Evolutionary conservation across 2,329 filamentous ascomycete species (phyloP).

Genomic region (Fusarium decemcellulare): DNA sequence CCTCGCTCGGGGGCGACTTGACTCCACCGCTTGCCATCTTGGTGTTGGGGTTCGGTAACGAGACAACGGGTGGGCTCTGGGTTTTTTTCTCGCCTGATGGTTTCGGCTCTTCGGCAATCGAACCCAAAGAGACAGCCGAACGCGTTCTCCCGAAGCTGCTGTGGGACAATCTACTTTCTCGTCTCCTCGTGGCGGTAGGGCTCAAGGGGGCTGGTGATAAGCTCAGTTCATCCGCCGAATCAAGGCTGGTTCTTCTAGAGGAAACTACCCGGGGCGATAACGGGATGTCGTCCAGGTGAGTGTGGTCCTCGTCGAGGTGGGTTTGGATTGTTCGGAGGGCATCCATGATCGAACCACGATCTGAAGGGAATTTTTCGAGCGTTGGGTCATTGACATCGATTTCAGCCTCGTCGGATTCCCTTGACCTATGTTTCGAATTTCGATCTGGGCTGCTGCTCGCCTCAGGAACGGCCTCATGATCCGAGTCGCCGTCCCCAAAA

Average conservation of each 20-base stretch:
- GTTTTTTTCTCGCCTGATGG: conserved; percentile 22
- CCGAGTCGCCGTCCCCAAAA: conserved; percentile 50
- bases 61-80: conserved; percentile 34
- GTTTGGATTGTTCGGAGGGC: conserved; percentile 63
- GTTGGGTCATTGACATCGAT: conserved; percentile 63
- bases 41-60: conserved; percentile 42
- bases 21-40: conserved; percentile 32
- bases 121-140: conserved; percentile 59
- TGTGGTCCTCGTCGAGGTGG: conserved; percentile 57
- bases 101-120: conserved; percentile 62
- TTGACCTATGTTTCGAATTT: conserved; percentile 30
- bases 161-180: conserved; percentile 51
- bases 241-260: conserved; percentile 53
- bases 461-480: conserved; percentile 44
- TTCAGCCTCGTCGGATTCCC: conserved; percentile 33
- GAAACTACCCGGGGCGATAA: conserved; percentile 54
- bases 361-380: conserved; percentile 63
- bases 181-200: conserved; percentile 50
- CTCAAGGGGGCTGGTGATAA: conserved; percentile 54
- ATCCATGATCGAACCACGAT: conserved; percentile 60
- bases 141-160: conserved; percentile 53
- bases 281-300: conserved; percentile 54
- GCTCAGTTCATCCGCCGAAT: conserved; percentile 54
- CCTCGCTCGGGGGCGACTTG: conserved; percentile 51
- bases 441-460: conserved; percentile 35